Percentiles rank a stretch among this genome's conserved stretches.
phyloP scores from a whole-genome alignment of 2,329 filamentous ascomycete genomes.

The Fusarium tupiense region DNA sequence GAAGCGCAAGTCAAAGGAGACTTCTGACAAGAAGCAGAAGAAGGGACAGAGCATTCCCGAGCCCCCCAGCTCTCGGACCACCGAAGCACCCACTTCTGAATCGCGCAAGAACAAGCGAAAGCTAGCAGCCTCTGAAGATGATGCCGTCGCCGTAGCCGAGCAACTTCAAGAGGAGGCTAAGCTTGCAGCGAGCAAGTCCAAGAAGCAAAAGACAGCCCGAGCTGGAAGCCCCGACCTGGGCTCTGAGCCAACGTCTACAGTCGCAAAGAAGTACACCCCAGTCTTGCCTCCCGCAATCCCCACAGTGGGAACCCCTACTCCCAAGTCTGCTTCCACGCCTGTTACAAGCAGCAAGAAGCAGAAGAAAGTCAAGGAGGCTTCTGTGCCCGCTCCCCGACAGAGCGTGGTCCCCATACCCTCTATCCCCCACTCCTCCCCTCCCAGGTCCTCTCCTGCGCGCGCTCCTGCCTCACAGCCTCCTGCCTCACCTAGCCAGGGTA shows the following conservation, averaged over 20 bases:
- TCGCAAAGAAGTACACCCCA: slow-evolving; percentile 47
- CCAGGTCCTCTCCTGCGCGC: slow-evolving; percentile 39
- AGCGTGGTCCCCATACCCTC: slow-evolving; percentile 49
- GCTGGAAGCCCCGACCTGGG: slow-evolving; percentile 49
- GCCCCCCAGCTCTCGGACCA: slow-evolving; percentile 23
- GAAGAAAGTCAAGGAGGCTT: slow-evolving; percentile 46
- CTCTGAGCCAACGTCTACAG: slow-evolving; percentile 41
- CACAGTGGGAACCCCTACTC: slow-evolving; percentile 37
- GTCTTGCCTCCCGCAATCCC: slow-evolving; percentile 47
- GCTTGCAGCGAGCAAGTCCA: slow-evolving; percentile 53
- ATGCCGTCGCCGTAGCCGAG: slow-evolving; percentile 47
- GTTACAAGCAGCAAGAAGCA: slow-evolving; percentile 41
- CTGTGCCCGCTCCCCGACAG: slow-evolving; percentile 43
- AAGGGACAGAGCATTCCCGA: slow-evolving; percentile 29
- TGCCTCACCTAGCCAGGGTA: slow-evolving; percentile 37
- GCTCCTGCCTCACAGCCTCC: slow-evolving; percentile 18
- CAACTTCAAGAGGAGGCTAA: slow-evolving; percentile 49
- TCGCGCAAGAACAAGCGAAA: slow-evolving; percentile 51
- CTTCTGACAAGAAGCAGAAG: slow-evolving; percentile 46
- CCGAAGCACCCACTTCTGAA: slow-evolving; percentile 33
- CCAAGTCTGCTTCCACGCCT: slow-evolving; percentile 38
- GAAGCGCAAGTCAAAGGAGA: slow-evolving; percentile 44
- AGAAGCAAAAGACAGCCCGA: slow-evolving; percentile 51
- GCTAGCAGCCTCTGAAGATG: slow-evolving; percentile 51
- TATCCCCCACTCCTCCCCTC: slow-evolving; percentile 47